Base-by-base conservation (phyloP, 164 flowering plant species). In the Berberis vulgaris region DNA sequence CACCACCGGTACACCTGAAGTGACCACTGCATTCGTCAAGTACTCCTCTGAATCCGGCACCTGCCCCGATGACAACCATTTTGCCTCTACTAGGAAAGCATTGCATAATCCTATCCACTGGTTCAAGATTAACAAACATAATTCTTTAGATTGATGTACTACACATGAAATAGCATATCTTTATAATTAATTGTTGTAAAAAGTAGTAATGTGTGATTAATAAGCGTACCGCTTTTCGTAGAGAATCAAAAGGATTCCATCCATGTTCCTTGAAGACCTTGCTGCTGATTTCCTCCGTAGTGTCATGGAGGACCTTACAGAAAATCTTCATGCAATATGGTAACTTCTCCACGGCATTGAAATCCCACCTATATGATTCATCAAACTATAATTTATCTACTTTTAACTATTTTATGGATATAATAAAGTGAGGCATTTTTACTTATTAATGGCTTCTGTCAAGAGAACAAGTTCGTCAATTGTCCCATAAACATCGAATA, bases 401-500 rank as follows among this genome's bases (percentile, higher is more conserved):
- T 7, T 43, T 41, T 9, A 41, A 58, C 38, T 40, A 44, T 9
- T 2, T 40, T 7, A 26, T 58, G 60, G 5, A 2, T 58, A 9
- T 47, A 6, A 26, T 55, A n/a, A 12, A 55, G 45, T 40, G 45
- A 59, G 3, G 52, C 2, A 61, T 49, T 6, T 13, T 8, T 50
- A 84, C 89, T 75, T 82, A 1, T 79, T 67, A 4, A 86, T 69
- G 4, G 77, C 84, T 54, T 82, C 71, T 0, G 86, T 83, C 74
- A 86, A 84, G 55, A 81, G 73, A 2, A 63, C 58, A 44, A 88
- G 81, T 41, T 84, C 81, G 4, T 88, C 82, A 1, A 76, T 61
- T 0, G 78, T 72, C 6, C 89, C 91, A 55, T 77, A 68, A 49
- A 84, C 61, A 70, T 88, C 91, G 49, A 72, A 86, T 42, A 84